phyloP scores from a whole-genome alignment of 805 yeast genomes.

The Candida gorgasii region DNA sequence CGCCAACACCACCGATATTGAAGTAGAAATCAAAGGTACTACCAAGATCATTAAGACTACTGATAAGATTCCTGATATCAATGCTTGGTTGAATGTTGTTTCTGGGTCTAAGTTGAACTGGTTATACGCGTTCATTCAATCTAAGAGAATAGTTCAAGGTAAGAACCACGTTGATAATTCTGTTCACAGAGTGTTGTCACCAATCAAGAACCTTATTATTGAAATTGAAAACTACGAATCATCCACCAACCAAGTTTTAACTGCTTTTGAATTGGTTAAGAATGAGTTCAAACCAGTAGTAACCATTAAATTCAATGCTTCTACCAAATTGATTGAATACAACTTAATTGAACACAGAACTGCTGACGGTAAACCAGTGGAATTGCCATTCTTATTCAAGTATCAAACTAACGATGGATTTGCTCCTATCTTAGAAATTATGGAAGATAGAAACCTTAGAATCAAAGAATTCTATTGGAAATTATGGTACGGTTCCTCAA shows the following conservation, averaged over 20 bases:
- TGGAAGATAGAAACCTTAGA: slow-evolving; percentile 87
- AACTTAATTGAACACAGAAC: slow-evolving; percentile 86
- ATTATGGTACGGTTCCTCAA: slow-evolving; percentile 79
- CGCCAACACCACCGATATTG: slow-evolving; percentile 27
- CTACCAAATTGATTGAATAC: slow-evolving; percentile 61
- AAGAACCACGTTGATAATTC: slow-evolving; percentile 78
- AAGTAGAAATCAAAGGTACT: slow-evolving; percentile 32
- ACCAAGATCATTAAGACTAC: slow-evolving; percentile 42
- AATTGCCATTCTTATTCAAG: slow-evolving; percentile 73
- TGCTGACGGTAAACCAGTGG: slow-evolving; percentile 69
- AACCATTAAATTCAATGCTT: slow-evolving; percentile 44
- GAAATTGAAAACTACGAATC: slow-evolving; percentile 54
- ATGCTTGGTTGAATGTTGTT: slow-evolving; percentile 72
- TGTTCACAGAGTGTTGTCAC: slow-evolving; percentile 75
- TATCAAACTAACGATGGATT: slow-evolving; percentile 88
- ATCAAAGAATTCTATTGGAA: slow-evolving; percentile 97
- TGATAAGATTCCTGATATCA: slow-evolving; percentile 31
- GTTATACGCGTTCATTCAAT: slow-evolving; percentile 87
- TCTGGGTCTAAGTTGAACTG: slow-evolving; percentile 81
- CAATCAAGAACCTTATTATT: slow-evolving; percentile 59
- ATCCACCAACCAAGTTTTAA: slow-evolving; percentile 55
- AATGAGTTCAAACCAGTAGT: slow-evolving; percentile 71
- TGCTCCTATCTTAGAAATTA: slow-evolving; percentile 89
- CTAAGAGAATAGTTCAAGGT: slow-evolving; percentile 83
- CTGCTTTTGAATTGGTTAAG: slow-evolving; percentile 68